Evolutionary conservation across 345 rosid genomes (phyloP), one percentile per base, ranked within the genome.

Genomic region (Lepidium africanum): DNA sequence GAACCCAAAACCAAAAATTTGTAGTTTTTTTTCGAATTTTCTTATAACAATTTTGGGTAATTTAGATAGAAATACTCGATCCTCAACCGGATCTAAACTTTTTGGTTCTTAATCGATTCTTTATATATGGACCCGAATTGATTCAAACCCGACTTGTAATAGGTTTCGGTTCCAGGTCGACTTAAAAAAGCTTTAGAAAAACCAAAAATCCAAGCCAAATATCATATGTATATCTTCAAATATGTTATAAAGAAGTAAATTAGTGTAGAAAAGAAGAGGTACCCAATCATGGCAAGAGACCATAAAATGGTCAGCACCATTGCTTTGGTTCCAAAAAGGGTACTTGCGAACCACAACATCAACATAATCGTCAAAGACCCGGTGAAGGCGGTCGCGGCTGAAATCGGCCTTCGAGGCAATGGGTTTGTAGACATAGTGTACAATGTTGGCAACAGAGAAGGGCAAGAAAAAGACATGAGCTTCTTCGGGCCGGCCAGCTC

Each of bases 231-330:
- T 25, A 25, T 25, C 12, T 65, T 32, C 5, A 55, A 41, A 38
- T 3, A 25, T 6, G 16, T 27, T 17, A 48, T 27, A 42, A 3
- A 32, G 19, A 62, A 69, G 36, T 49, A 1, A 25, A 25, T 47
- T 21, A 3, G 47, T 43, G 6, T 1, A 0, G 0, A 19, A 6
- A 21, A 39, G 33, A 56, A 33, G 9, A 41, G 9, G 2, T 77
- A 81, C 87, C 92, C 89, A 83, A 27, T 87, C 88, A n/a, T 85
- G 93, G 52, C 90, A 87, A 4, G 90, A 83, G 54, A 80, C 80
- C 65, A 84, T 65, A 42, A 87, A 83, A 74, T 87, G 94, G 43
- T 87, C 90, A 2, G 87, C 87, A 0, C 91, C 90, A 3, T 17
- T 38, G 74, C 83, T 85, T 70, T 83, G 63, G 37, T 87, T 87